Evolutionary conservation across 768 basidiomycete genomes (phyloP).

Genomic region (Crucibulum laeve): DNA sequence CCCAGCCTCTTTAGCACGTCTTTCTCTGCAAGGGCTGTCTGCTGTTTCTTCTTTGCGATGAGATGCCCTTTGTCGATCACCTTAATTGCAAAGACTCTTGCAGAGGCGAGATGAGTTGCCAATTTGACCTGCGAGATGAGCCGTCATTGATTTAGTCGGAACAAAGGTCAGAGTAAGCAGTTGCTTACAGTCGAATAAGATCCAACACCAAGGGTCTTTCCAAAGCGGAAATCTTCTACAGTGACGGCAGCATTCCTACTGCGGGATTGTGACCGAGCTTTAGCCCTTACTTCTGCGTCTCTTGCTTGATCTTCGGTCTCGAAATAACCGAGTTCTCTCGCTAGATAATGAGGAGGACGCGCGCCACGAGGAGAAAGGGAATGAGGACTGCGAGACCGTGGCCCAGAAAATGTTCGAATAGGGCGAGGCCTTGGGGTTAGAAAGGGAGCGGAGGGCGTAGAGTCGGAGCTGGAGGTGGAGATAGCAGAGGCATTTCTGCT

Average conservation of each 20-base stretch:
- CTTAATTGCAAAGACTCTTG: conserved; percentile 34
- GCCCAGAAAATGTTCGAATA: conserved; percentile 61
- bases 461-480: conserved; percentile 57
- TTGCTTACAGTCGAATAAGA: conserved; percentile 74
- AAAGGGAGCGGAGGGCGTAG: conserved; percentile 36
- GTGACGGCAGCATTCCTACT: conserved; percentile 42
- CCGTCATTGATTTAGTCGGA: background rate
- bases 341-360: conserved; percentile 52
- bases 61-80: conserved; percentile 82
- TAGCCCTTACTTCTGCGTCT: conserved; percentile 9
- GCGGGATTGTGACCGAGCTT: conserved; percentile 34
- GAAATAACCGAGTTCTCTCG: conserved; percentile 45
- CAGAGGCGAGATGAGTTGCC: conserved; percentile 48
- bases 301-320: conserved; percentile 9
- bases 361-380: conserved; percentile 30
- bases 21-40: conserved; percentile 77
- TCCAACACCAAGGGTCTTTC: conserved; percentile 72
- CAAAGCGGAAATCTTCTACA: conserved; percentile 69
- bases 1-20: conserved; percentile 73
- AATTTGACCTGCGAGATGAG: conserved; percentile 47
- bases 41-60: conserved; percentile 71
- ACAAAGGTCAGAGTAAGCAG: background rate
- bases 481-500: conserved; percentile 78
- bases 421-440: conserved; percentile 49
- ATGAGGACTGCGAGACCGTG: conserved; percentile 51